Conservation (phyloP, 208 protist species). For the Leishmania martiniquensis region DNA sequence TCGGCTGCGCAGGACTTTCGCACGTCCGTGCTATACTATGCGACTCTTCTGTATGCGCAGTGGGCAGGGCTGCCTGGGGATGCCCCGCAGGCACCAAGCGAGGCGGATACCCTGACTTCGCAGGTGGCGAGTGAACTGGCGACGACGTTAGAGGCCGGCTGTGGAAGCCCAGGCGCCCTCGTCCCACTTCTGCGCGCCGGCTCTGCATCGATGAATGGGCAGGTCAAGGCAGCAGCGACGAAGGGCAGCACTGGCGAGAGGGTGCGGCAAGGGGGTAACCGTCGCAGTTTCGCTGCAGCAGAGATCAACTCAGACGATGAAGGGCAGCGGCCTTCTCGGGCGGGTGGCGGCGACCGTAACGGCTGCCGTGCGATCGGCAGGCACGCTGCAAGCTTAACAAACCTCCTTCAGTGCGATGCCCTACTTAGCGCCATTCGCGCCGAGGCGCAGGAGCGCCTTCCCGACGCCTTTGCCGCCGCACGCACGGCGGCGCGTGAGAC, state of each 20-base stretch:
- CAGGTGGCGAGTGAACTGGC: slow-evolving; percentile 9
- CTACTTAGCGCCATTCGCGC: slow-evolving; percentile 11
- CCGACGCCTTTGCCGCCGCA: slow-evolving; percentile 15
- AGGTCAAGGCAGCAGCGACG: background rate
- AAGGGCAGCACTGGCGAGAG: background rate
- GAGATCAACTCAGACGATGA: slow-evolving; percentile 17
- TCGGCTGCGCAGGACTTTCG: slow-evolving; percentile 15
- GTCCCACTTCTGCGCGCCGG: slow-evolving; percentile 4
- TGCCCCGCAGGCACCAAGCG: background rate
- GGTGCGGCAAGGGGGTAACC: background rate
- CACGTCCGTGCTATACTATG: slow-evolving; percentile 38
- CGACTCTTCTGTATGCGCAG: slow-evolving; percentile 44
- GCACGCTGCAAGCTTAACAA: background rate
- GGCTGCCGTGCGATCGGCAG: background rate
- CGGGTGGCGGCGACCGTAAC: background rate
- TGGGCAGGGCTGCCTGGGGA: background rate
- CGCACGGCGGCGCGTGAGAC: slow-evolving; percentile 22
- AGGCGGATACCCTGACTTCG: background rate
- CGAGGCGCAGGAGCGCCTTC: slow-evolving; percentile 29
- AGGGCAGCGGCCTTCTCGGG: background rate
- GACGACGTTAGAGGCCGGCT: slow-evolving; percentile 11
- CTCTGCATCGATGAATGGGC: background rate
- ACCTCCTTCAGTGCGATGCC: slow-evolving; percentile 17
- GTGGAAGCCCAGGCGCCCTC: background rate
- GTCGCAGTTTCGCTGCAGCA: background rate